A percentile compares a stretch with the other conserved stretches of the same genome.
These are phyloP conservation scores for Penicillium sp. DNA, from an alignment of 2,329 filamentous ascomycete species.

Conservation along the genomic window DNA sequence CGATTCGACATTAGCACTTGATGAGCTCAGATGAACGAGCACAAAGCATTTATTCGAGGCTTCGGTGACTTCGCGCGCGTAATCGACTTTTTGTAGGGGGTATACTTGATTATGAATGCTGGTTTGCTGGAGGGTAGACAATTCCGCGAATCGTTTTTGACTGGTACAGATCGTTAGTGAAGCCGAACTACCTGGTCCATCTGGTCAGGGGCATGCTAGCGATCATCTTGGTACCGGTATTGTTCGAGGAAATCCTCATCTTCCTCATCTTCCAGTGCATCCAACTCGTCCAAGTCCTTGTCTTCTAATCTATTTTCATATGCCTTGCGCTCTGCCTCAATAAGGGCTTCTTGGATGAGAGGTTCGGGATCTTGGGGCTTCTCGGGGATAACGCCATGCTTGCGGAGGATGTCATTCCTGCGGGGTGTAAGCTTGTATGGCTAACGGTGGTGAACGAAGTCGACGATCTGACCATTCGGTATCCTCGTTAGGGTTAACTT, in stretches of 20 bases:
- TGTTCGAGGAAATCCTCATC: constrained; percentile 83
- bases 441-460: too few species aligned
- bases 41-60: constrained; percentile 62
- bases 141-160: constrained; percentile 78
- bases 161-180: too few species aligned
- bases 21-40: constrained; percentile 71
- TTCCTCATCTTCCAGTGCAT: constrained; percentile 88
- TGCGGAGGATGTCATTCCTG: constrained; percentile 96
- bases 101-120: constrained; percentile 84
- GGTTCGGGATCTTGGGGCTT: constrained; percentile 92
- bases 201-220: too few species aligned
- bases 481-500: constrained; percentile 89
- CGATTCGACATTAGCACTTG: constrained; percentile 75
- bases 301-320: constrained; percentile 89
- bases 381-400: constrained; percentile 94
- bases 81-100: constrained; percentile 88
- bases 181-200: constrained; percentile 34
- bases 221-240: too few species aligned
- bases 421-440: constrained; percentile 21
- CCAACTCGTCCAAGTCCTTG: constrained; percentile 87
- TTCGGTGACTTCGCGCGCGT: constrained; percentile 81
- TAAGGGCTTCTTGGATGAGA: constrained; percentile 87
- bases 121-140: constrained; percentile 64
- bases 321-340: constrained; percentile 71
- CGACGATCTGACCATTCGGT: constrained; percentile 99